phyloP scores from a whole-genome alignment of 1,284 basidiomycete species.

The Apiotrichum domesticum region DNA sequence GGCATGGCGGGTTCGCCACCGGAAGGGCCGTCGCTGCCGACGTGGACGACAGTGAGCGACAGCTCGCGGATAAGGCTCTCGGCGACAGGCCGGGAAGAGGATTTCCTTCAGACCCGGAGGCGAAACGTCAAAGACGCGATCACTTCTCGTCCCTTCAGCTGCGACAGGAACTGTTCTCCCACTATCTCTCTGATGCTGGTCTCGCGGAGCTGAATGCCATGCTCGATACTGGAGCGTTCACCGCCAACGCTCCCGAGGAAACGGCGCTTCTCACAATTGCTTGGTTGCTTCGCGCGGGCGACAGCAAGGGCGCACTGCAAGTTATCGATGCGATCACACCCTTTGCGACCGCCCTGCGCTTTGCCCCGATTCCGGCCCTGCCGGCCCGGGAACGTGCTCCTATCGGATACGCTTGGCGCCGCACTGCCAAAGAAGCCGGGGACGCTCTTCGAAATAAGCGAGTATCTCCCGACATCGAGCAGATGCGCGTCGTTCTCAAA shows the following conservation, averaged over 20 bases:
- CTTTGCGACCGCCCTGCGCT: slow-evolving; percentile 3
- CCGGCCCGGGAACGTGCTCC: neutral
- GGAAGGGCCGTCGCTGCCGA: neutral
- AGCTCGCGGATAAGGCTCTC: neutral
- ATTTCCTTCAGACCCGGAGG: too few species aligned
- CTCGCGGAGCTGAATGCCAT: neutral
- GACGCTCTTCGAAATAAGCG: neutral
- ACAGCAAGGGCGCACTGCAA: neutral
- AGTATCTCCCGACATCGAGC: neutral
- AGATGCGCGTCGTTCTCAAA: neutral
- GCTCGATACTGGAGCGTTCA: slow-evolving; percentile 4
- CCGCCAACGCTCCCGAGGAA: neutral
- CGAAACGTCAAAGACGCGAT: too few species aligned
- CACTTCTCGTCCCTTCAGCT: too few species aligned
- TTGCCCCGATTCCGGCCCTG: neutral
- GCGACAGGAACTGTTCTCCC: slow-evolving; percentile 1
- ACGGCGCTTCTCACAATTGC: slow-evolving; percentile 4
- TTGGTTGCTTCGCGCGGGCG: slow-evolving; percentile 1
- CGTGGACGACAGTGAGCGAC: neutral
- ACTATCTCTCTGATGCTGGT: slow-evolving; percentile 5
- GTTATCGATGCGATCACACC: slow-evolving; percentile 3
- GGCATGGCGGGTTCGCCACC: neutral
- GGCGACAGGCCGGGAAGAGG: neutral
- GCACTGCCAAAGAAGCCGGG: neutral
- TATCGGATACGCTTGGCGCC: neutral